These are phyloP conservation scores for Dissoconium aciculare DNA, from an alignment of 2,329 filamentous ascomycete species.

Conservation along the genomic window DNA sequence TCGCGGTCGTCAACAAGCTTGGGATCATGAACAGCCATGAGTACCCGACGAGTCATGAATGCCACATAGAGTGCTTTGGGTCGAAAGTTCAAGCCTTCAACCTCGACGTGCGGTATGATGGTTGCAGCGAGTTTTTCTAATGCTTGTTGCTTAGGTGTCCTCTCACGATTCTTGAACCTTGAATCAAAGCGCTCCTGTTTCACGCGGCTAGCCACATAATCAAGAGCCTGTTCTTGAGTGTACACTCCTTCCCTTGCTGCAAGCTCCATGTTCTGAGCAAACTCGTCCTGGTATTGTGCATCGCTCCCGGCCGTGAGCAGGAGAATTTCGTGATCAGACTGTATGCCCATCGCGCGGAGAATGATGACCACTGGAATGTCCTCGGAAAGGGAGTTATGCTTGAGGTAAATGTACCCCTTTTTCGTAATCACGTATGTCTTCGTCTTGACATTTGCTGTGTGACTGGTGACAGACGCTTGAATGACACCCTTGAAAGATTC, in stretches of 20 bases:
- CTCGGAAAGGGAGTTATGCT: slow-evolving; percentile 86
- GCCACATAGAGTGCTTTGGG: slow-evolving; percentile 95
- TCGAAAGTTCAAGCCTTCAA: slow-evolving; percentile 81
- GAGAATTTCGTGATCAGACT: slow-evolving; percentile 90
- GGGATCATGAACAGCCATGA: slow-evolving; percentile 84
- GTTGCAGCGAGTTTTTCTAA: slow-evolving; percentile 85
- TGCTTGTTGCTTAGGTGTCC: slow-evolving; percentile 79
- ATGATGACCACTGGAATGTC: slow-evolving; percentile 90
- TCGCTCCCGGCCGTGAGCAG: slow-evolving; percentile 80
- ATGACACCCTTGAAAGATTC: slow-evolving; percentile 92
- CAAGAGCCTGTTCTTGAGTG: slow-evolving; percentile 88
- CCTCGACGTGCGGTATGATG: slow-evolving; percentile 86
- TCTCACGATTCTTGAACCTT: slow-evolving; percentile 41
- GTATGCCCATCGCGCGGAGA: slow-evolving; percentile 81
- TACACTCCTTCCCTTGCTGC: slow-evolving; percentile 69
- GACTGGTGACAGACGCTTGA: slow-evolving; percentile 91
- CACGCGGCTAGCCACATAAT: slow-evolving; percentile 75
- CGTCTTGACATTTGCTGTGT: slow-evolving; percentile 91
- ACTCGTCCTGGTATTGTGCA: slow-evolving; percentile 81
- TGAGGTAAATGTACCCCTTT: slow-evolving; percentile 77
- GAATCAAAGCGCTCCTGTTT: slow-evolving; percentile 57
- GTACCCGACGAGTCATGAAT: slow-evolving; percentile 89
- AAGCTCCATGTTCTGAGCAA: slow-evolving; percentile 89
- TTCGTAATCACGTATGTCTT: slow-evolving; percentile 94
- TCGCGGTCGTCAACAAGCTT: slow-evolving; percentile 89